A percentile compares a stretch with the other conserved stretches of the same genome.
Conservation (phyloP, 2,329 filamentous ascomycete species). For the Penicillium aurantiogriseum region DNA sequence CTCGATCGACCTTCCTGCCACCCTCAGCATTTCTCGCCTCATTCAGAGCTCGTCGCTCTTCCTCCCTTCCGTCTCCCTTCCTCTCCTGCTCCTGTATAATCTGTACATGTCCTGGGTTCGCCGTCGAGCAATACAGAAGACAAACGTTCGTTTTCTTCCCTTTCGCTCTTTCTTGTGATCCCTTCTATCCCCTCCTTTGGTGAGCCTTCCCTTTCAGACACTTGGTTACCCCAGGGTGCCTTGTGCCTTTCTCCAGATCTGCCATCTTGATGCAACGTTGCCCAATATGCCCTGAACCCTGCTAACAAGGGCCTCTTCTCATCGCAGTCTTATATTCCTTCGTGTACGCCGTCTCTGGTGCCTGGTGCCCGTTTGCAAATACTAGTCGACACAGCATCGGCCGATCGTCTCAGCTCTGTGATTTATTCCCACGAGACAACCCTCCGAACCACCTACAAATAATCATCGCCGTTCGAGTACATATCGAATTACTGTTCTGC, state of each 20-base stretch:
- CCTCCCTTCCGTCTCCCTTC: slow-evolving; percentile 29
- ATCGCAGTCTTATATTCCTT: slow-evolving; percentile 29
- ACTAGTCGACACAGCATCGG: slow-evolving; percentile 24
- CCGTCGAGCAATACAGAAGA: slow-evolving; percentile 21
- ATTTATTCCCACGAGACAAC: slow-evolving; percentile 18
- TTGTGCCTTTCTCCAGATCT: not conserved
- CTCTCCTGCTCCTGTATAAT: slow-evolving; percentile 29
- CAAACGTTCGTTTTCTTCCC: slow-evolving; percentile 15
- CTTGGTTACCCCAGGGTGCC: not conserved
- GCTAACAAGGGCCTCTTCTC: slow-evolving; percentile 19
- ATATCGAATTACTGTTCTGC: slow-evolving; percentile 22
- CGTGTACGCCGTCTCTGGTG: slow-evolving; percentile 28
- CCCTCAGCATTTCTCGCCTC: slow-evolving; percentile 28
- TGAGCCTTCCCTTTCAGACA: slow-evolving; percentile 15
- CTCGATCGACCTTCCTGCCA: slow-evolving; percentile 21
- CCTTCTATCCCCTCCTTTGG: slow-evolving; percentile 24
- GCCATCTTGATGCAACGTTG: not conserved
- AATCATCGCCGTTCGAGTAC: slow-evolving; percentile 25
- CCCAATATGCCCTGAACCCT: not conserved
- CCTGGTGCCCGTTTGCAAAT: slow-evolving; percentile 35
- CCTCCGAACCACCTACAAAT: slow-evolving; percentile 19
- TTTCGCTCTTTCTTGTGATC: slow-evolving; percentile 19
- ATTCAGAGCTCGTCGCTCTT: slow-evolving; percentile 16
- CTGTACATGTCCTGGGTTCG: slow-evolving; percentile 31
- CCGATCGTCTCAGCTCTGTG: slow-evolving; percentile 18